These are phyloP conservation scores for Liriodendron chinense DNA, from an alignment of 164 flowering plant genomes.

Conservation along the genomic window DNA sequence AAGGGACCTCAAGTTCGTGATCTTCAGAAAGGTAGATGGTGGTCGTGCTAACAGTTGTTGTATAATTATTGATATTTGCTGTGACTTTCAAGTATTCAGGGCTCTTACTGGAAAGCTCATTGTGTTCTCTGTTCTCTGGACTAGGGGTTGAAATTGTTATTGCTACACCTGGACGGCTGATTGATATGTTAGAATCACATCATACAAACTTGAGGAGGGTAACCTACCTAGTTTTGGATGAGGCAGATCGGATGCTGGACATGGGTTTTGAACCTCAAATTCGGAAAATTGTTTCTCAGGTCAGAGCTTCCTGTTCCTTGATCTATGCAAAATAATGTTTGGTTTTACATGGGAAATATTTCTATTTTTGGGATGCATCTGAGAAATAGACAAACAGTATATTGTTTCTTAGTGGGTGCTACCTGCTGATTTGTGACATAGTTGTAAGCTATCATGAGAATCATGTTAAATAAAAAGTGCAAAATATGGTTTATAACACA, in stretches of 20 bases:
- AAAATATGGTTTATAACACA: neutral
- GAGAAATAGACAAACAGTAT: no score
- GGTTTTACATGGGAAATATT: neutral
- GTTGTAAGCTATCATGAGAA: no score
- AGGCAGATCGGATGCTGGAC: conserved; percentile 98
- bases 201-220: conserved; percentile 95
- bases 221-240: conserved; percentile 96
- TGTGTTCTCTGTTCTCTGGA: conserved; percentile 10
- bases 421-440: no score
- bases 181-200: conserved; percentile 97
- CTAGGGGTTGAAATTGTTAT: conserved; percentile 96
- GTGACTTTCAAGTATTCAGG: conserved; percentile 29
- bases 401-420: no score
- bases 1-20: conserved; percentile 99
- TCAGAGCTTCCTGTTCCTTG: conserved; percentile 6
- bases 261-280: conserved; percentile 99
- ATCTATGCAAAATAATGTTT: neutral
- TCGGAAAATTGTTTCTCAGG: conserved; percentile 66
- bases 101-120: conserved; percentile 12
- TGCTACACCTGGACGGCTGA: conserved; percentile 98
- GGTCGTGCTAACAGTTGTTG: conserved; percentile 10
- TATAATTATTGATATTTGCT: conserved; percentile 12
- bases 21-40: conserved; percentile 87
- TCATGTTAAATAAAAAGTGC: neutral
- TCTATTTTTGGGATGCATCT: no score